Conservation (phyloP, 192 early-diverging fungal species). For the Physocladia obscura region DNA sequence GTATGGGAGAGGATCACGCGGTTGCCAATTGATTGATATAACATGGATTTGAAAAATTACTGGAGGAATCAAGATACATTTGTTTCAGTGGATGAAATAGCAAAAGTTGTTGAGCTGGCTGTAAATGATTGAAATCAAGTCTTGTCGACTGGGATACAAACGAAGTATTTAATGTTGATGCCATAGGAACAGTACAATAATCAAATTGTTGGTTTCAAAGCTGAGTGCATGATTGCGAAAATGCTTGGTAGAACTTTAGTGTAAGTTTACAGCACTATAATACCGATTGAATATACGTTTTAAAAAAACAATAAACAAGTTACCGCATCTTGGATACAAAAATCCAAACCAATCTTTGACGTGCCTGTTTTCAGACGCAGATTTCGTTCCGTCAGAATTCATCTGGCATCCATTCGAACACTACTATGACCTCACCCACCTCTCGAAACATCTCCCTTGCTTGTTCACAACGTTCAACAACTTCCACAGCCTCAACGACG, state of each 20-base stretch:
- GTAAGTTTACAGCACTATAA: not conserved
- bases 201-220: conserved; percentile 42
- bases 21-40: conserved; percentile 42
- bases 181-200: conserved; percentile 47
- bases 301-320: not conserved
- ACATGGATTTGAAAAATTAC: conserved; percentile 46
- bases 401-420: conserved; percentile 36
- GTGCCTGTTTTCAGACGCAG: no score
- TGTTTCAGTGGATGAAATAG: conserved; percentile 20
- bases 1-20: conserved; percentile 16
- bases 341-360: not conserved
- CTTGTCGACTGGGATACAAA: not conserved
- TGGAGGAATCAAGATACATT: conserved; percentile 43
- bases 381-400: conserved; percentile 23
- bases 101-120: conserved; percentile 12
- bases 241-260: conserved; percentile 37
- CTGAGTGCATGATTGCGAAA: conserved; percentile 39
- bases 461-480: conserved; percentile 32
- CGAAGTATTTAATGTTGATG: conserved; percentile 39
- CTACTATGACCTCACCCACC: conserved; percentile 32
- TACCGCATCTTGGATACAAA: conserved; percentile 37
- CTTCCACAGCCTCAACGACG: conserved; percentile 31
- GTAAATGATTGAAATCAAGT: conserved; percentile 9
- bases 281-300: not conserved
- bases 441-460: conserved; percentile 32